phyloP scores from a whole-genome alignment of 2,329 filamentous ascomycete genomes.

The Pochonia chlamydosporia region DNA sequence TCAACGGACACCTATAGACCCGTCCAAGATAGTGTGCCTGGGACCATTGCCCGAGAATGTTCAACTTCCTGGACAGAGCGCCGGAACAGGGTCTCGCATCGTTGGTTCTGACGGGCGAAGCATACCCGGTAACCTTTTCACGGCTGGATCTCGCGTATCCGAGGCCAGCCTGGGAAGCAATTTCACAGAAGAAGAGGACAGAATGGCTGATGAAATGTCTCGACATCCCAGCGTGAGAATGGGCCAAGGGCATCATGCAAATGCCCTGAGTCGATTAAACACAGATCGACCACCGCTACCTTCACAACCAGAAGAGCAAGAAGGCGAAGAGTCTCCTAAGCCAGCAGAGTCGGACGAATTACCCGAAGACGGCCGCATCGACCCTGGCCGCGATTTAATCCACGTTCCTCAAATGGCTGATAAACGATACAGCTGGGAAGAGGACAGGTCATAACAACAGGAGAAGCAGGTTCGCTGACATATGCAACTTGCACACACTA shows the following conservation, averaged over 20 bases:
- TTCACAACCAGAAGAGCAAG: neutral
- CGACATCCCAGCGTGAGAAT: conserved; percentile 9
- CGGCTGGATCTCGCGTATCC: conserved; percentile 13
- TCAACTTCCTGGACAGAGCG: conserved; percentile 17
- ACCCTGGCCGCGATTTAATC: conserved; percentile 37
- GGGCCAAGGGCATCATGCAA: neutral
- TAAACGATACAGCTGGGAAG: conserved; percentile 47
- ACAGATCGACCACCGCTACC: neutral
- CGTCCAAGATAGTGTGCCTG: conserved; percentile 47
- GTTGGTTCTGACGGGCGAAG: conserved; percentile 6
- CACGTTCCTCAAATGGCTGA: conserved; percentile 46
- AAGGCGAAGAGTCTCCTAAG: neutral
- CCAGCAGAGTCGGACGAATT: neutral
- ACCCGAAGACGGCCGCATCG: conserved; percentile 30
- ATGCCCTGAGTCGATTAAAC: neutral
- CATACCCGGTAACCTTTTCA: conserved; percentile 4
- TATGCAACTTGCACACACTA: neutral
- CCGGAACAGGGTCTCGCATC: conserved; percentile 7
- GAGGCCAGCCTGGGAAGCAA: conserved; percentile 47
- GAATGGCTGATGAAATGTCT: conserved; percentile 22
- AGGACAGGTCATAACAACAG: conserved; percentile 18
- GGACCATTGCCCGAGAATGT: conserved; percentile 48
- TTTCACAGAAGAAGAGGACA: conserved; percentile 49
- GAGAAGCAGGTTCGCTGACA: neutral
- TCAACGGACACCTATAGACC: conserved; percentile 46